Conservation (phyloP, 2,329 filamentous ascomycete genomes). For the Elsinoe australis region DNA sequence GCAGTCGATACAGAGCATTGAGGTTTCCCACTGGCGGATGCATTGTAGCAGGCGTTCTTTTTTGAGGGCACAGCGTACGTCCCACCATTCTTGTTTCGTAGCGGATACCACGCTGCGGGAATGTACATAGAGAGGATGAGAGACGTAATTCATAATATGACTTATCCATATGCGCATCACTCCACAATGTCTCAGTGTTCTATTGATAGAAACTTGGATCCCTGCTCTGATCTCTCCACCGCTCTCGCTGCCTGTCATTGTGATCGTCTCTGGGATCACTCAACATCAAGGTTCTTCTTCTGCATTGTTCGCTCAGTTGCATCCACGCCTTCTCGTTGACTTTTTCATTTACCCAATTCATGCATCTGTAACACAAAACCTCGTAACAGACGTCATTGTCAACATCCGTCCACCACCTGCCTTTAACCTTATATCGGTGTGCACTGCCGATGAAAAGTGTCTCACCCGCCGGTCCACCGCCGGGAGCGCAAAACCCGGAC, state of each 20-base stretch:
- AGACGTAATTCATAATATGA: slow-evolving; percentile 11
- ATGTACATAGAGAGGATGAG: slow-evolving; percentile 14
- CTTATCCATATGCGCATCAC: too few relatives aligned
- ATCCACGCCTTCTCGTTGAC: too few relatives aligned
- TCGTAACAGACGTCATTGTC: slow-evolving; percentile 1
- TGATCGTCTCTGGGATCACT: too few relatives aligned
- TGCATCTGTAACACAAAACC: too few relatives aligned
- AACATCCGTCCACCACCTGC: neutral
- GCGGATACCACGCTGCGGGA: neutral
- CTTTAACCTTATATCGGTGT: neutral
- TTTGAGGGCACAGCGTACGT: neutral
- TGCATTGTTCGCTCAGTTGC: too few relatives aligned
- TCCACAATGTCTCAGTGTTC: neutral
- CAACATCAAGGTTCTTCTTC: too few relatives aligned
- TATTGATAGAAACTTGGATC: neutral
- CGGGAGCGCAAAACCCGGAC: neutral
- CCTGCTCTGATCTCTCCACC: neutral
- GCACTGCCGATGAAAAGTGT: slow-evolving; percentile 4
- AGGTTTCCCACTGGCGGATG: neutral
- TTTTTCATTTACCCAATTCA: too few relatives aligned
- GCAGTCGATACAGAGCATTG: slow-evolving; percentile 2
- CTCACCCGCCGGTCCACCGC: slow-evolving; percentile 10
- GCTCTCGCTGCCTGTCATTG: too few relatives aligned
- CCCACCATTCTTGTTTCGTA: neutral
- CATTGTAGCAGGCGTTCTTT: neutral